Evolutionary conservation across 441 rosid genomes (phyloP).

Genomic region (Brassica hybrid): DNA sequence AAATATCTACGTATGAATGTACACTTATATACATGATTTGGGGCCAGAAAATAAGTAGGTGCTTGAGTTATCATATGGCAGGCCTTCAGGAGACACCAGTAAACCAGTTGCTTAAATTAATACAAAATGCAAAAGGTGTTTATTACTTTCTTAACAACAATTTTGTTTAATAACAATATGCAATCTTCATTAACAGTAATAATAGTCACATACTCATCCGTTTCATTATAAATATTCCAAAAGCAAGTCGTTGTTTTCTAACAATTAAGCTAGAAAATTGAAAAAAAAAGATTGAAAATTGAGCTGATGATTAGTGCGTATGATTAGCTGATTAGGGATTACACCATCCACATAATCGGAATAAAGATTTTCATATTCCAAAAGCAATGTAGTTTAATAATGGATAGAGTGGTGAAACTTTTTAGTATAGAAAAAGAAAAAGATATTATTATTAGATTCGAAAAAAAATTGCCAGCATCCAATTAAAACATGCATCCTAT

Average conservation of each 20-base stretch:
- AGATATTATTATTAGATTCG: background rate
- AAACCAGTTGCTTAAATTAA: constrained; percentile 8
- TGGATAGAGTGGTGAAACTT: background rate
- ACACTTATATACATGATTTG: background rate
- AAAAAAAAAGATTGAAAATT: background rate
- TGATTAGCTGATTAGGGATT: background rate
- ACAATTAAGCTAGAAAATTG: background rate
- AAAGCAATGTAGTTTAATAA: background rate
- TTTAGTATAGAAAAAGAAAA: background rate
- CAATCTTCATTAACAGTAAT: background rate
- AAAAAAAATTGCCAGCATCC: background rate
- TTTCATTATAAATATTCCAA: background rate
- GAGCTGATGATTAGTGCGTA: background rate
- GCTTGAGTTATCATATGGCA: constrained; percentile 23
- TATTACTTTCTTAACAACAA: background rate
- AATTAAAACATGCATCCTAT: background rate
- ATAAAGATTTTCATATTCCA: background rate
- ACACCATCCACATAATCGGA: background rate
- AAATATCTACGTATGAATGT: background rate
- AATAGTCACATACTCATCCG: background rate
- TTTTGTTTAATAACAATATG: background rate
- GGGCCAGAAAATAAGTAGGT: background rate
- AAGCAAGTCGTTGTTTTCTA: background rate
- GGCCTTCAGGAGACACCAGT: constrained; percentile 37
- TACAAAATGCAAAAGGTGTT: constrained; percentile 16